These are phyloP conservation scores for Ophiostoma quercus DNA, from an alignment of 2,329 filamentous ascomycete genomes.

Conservation along the genomic window DNA sequence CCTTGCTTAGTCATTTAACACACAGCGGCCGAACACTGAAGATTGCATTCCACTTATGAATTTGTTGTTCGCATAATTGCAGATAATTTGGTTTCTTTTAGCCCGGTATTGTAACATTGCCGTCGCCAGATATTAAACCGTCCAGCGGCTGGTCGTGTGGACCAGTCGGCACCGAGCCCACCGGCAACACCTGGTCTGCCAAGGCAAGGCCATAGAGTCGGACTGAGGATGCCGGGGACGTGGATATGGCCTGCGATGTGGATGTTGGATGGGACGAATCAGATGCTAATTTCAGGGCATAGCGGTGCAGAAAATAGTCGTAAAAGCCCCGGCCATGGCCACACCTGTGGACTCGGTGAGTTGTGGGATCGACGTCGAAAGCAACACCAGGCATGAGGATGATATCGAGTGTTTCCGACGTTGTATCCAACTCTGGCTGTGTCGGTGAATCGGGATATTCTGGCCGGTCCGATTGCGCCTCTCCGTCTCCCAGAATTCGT, in stretches of 20 bases:
- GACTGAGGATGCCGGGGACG: conserved; percentile 39
- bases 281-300: conserved; percentile 42
- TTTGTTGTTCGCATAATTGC: background rate
- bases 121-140: conserved; percentile 68
- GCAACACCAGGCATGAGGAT: conserved; percentile 90
- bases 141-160: conserved; percentile 75
- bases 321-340: conserved; percentile 97
- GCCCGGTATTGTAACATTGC: conserved; percentile 33
- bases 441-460: conserved; percentile 24
- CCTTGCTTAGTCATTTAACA: conserved; percentile 9
- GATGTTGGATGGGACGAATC: no score
- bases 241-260: conserved; percentile 22
- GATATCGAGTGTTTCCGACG: conserved; percentile 59
- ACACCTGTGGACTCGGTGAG: conserved; percentile 61
- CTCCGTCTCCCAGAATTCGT: conserved; percentile 66
- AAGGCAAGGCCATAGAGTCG: conserved; percentile 72
- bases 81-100: background rate
- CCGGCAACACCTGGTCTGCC: conserved; percentile 70
- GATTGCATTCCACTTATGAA: background rate
- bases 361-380: conserved; percentile 62
- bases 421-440: background rate
- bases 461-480: conserved; percentile 27
- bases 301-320: conserved; percentile 82
- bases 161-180: conserved; percentile 64
- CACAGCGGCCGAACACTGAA: background rate